Conservation (phyloP, 352 stramenopile species). For the Phytophthora nicotianae region DNA sequence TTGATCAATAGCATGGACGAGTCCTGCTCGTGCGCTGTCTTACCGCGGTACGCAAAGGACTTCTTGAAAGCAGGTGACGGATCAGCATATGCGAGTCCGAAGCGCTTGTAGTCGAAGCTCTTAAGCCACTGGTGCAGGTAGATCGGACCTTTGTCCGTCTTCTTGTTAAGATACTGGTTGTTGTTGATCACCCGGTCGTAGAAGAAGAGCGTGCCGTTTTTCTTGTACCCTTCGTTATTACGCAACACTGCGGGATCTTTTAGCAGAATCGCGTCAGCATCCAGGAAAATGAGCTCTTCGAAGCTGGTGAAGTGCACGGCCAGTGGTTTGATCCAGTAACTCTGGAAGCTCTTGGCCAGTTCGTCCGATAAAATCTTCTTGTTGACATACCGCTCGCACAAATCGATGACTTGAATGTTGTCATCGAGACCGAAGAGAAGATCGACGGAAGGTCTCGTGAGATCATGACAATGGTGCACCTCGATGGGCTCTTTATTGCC, state of each 20-base stretch:
- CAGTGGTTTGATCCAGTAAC: slow-evolving; percentile 56
- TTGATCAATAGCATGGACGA: slow-evolving; percentile 77
- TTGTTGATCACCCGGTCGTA: slow-evolving; percentile 51
- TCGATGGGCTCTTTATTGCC: slow-evolving; percentile 59
- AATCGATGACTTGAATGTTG: slow-evolving; percentile 52
- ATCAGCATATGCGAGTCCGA: slow-evolving; percentile 30
- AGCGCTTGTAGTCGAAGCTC: slow-evolving; percentile 60
- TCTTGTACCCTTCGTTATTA: slow-evolving; percentile 46
- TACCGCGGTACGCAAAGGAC: slow-evolving; percentile 46
- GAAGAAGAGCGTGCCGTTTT: slow-evolving; percentile 48
- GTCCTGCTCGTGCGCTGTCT: slow-evolving; percentile 70
- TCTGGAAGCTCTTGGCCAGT: slow-evolving; percentile 43
- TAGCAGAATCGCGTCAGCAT: slow-evolving; percentile 51
- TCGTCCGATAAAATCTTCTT: slow-evolving; percentile 33
- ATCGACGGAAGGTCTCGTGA: slow-evolving; percentile 39
- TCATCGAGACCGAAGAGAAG: slow-evolving; percentile 42
- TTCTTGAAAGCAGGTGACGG: slow-evolving; percentile 39
- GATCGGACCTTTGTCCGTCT: slow-evolving; percentile 24
- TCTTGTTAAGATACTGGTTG: slow-evolving; percentile 58
- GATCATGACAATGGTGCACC: slow-evolving; percentile 57
- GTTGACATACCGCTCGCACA: slow-evolving; percentile 38
- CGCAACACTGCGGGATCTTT: slow-evolving; percentile 38
- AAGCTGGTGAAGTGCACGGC: slow-evolving; percentile 53
- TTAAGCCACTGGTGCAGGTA: slow-evolving; percentile 60
- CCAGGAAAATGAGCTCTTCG: slow-evolving; percentile 54